A percentile compares a stretch with the other conserved stretches of the same genome.
Evolutionary conservation across 495 filamentous ascomycete genomes (phyloP).

Genomic region (Penicillium soppii): DNA sequence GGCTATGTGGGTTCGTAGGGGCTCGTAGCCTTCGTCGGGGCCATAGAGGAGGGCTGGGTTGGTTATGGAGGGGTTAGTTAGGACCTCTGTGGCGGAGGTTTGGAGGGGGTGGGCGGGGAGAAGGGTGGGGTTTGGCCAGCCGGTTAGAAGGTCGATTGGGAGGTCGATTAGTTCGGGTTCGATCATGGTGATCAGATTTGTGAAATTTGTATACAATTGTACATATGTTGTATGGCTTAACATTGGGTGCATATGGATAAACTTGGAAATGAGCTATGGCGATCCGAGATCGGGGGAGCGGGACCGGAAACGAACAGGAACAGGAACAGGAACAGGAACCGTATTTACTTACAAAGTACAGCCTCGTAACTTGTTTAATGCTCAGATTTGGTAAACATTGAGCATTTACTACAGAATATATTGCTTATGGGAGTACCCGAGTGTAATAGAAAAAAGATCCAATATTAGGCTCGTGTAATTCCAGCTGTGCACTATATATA

Average conservation of each 20-base stretch:
- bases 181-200: not conserved
- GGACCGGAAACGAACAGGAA: not conserved
- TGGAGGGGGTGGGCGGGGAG: slow-evolving; percentile 62
- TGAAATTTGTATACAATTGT: too few relatives aligned
- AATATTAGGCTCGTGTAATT: too few relatives aligned
- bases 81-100: slow-evolving; percentile 50
- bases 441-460: not conserved
- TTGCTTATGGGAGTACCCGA: too few relatives aligned
- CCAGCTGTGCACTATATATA: too few relatives aligned
- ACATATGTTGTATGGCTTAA: too few relatives aligned
- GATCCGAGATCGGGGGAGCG: slow-evolving; percentile 1
- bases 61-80: slow-evolving; percentile 57
- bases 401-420: not conserved
- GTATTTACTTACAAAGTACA: too few relatives aligned
- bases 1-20: slow-evolving; percentile 62
- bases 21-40: slow-evolving; percentile 70
- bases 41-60: slow-evolving; percentile 69
- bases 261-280: too few relatives aligned
- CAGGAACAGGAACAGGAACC: not conserved
- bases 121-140: slow-evolving; percentile 70
- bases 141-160: slow-evolving; percentile 66
- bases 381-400: too few relatives aligned
- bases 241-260: too few relatives aligned
- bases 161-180: slow-evolving; percentile 10
- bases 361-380: too few relatives aligned